Conservation (phyloP, 108 stramenopile genomes). For the Fistulifera pelliculosa region DNA sequence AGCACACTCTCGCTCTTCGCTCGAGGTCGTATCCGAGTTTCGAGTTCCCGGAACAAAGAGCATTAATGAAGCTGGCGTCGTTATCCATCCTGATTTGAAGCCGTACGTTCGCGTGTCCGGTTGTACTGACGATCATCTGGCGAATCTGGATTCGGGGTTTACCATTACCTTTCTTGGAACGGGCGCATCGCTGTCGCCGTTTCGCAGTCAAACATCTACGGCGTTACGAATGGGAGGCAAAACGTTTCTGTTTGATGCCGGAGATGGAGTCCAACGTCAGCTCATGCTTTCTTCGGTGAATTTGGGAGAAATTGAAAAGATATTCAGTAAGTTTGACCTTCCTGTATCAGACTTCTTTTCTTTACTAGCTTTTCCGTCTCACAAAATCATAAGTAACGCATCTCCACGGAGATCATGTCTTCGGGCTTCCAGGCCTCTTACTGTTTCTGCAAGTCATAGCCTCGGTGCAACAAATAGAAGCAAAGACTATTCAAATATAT, state of each 20-base stretch:
- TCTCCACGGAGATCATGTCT: slow-evolving; percentile 92
- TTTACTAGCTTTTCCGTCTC: slow-evolving; percentile 45
- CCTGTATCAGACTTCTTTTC: not conserved
- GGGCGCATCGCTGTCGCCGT: slow-evolving; percentile 37
- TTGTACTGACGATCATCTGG: too few relatives aligned
- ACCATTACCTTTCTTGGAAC: slow-evolving; percentile 67
- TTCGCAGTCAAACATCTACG: slow-evolving; percentile 36
- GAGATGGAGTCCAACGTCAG: slow-evolving; percentile 87
- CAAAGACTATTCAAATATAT: slow-evolving; percentile 50
- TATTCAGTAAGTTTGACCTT: slow-evolving; percentile 4
- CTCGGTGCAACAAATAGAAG: not conserved
- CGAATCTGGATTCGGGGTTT: slow-evolving; percentile 31
- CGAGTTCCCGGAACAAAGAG: too few relatives aligned
- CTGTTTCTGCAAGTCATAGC: slow-evolving; percentile 13
- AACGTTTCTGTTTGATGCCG: slow-evolving; percentile 81
- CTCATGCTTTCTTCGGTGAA: slow-evolving; percentile 20
- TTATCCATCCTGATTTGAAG: too few relatives aligned
- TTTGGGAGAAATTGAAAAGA: slow-evolving; percentile 10
- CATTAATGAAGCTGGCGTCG: too few relatives aligned
- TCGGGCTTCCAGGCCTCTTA: slow-evolving; percentile 81
- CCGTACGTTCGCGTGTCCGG: too few relatives aligned
- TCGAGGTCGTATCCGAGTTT: too few relatives aligned
- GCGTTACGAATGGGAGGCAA: slow-evolving; percentile 43
- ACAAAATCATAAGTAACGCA: slow-evolving; percentile 56
- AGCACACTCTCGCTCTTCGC: too few relatives aligned